Percentiles rank a stretch among this genome's conserved stretches.
Evolutionary conservation across 2,329 filamentous ascomycete genomes (phyloP).

Genomic region (Diplodia intermedia): DNA sequence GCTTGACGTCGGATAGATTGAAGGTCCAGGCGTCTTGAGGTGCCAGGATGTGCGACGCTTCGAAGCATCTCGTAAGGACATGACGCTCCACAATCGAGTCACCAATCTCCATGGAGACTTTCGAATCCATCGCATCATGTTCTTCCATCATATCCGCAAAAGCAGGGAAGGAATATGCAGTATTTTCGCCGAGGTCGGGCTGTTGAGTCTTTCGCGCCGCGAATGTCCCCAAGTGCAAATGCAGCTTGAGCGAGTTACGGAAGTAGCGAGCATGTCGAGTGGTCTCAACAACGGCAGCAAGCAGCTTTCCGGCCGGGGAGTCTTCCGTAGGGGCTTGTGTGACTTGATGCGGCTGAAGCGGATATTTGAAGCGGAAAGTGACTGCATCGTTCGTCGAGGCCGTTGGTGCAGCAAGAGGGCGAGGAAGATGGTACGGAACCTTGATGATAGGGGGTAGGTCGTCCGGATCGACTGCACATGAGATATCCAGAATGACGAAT

Average conservation of each 20-base stretch:
- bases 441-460: not conserved
- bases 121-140: not conserved
- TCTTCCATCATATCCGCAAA: conserved; percentile 19
- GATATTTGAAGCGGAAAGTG: conserved; percentile 1
- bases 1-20: conserved; percentile 9
- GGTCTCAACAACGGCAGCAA: not conserved
- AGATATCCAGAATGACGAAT: conserved; percentile 37
- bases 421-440: conserved; percentile 3
- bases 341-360: not conserved
- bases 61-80: conserved; percentile 15
- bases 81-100: conserved; percentile 12
- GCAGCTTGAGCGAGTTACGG: not conserved
- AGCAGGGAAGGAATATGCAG: not conserved
- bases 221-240: conserved; percentile 19
- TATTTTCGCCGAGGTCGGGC: not conserved
- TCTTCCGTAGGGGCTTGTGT: not conserved
- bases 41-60: conserved; percentile 7
- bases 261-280: conserved; percentile 1
- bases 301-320: not conserved
- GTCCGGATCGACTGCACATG: not conserved
- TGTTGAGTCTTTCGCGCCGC: not conserved
- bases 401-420: not conserved
- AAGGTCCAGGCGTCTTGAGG: not conserved
- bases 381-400: not conserved
- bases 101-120: conserved; percentile 15